Base-by-base conservation (phyloP, 495 filamentous ascomycete genomes). In the Monascus purpureus region DNA sequence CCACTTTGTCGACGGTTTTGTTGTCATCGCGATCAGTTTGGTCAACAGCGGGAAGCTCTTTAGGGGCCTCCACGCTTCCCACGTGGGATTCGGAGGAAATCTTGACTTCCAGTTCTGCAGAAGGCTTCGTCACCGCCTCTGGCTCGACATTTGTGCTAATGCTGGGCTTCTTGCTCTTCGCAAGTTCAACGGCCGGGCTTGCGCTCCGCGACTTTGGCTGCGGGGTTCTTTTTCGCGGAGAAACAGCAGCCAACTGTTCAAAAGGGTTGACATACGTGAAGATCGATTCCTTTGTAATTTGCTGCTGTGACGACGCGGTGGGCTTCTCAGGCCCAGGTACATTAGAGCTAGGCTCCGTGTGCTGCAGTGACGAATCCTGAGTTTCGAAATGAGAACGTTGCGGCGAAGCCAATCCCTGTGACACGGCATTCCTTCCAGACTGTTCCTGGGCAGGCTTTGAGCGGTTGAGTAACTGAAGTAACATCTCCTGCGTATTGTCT, bases 181-280 rank as follows among this genome's bases (percentile, higher is more conserved):
- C 36, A 11, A 43, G 31, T 38, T 61, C 60, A 17, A 55, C 41
- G 29, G 35, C 42, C 8, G 57, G 50, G 31, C 50, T 60, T 22
- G 54, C 55, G 17, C 48, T 52, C 4, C 50, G 51, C 35, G 61
- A 54, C 31, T 57, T 53, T 17, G 60, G 38, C 36, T 59, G 58
- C 0, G 59, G 58, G 22, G 62, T 59, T 22, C 40, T 63, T 37
- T 72, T 75, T 12, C 69, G 68, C 31, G 77, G 77, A 17, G 73
- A 81, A 5, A 75, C 75, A 41, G 77, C 70, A 37, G 77, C 68
- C 17, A 85, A 49, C 46, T 83, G 74, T 18, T 84, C 80, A 37
- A 88, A 86, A 3, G 82, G 82, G 42, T 85, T 85, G 39, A 77
- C 70, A 47, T 83, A 82, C 17, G 70, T 82, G 55, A 88, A 88